Conservation (phyloP, 305 asterid genomes). For the Petunia hybrid region DNA sequence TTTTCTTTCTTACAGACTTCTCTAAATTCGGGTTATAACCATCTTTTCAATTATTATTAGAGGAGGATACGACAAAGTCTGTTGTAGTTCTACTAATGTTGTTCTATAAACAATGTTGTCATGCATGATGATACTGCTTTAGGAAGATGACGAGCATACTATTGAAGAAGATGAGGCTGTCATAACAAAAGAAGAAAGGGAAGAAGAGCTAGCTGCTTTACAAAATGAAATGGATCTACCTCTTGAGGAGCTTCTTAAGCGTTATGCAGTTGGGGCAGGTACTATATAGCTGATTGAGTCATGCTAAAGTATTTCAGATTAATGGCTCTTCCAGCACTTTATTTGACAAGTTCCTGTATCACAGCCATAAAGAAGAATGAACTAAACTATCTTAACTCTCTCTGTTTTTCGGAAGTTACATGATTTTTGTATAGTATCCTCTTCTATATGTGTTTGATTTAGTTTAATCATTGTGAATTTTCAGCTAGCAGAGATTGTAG, state of each 20-base stretch:
- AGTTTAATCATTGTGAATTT: constrained; percentile 42
- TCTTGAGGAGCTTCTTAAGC: constrained; percentile 84
- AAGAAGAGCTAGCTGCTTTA: constrained; percentile 87
- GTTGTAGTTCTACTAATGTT: constrained; percentile 27
- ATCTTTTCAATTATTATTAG: constrained; percentile 16
- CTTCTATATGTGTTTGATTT: constrained; percentile 29
- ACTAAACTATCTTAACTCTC: neutral
- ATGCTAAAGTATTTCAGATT: constrained; percentile 25
- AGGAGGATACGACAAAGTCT: constrained; percentile 16
- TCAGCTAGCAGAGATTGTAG: constrained; percentile 68
- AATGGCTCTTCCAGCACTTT: constrained; percentile 24
- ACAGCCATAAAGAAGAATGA: neutral
- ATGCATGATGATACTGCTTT: constrained; percentile 52
- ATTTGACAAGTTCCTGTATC: constrained; percentile 8
- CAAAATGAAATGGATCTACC: constrained; percentile 88
- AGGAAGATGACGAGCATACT: constrained; percentile 99
- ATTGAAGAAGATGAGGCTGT: constrained; percentile 96
- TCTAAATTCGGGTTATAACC: constrained; percentile 19
- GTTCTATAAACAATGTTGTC: constrained; percentile 44
- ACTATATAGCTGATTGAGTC: constrained; percentile 33
- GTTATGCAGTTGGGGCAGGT: constrained; percentile 72
- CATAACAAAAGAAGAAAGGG: constrained; percentile 95
- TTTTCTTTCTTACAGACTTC: constrained; percentile 2
- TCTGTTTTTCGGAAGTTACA: neutral
- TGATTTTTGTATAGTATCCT: constrained; percentile 15